Evolutionary conservation across 805 yeast genomes (phyloP), one percentile per base, ranked within the genome.

Genomic region (Pichia exigua): DNA sequence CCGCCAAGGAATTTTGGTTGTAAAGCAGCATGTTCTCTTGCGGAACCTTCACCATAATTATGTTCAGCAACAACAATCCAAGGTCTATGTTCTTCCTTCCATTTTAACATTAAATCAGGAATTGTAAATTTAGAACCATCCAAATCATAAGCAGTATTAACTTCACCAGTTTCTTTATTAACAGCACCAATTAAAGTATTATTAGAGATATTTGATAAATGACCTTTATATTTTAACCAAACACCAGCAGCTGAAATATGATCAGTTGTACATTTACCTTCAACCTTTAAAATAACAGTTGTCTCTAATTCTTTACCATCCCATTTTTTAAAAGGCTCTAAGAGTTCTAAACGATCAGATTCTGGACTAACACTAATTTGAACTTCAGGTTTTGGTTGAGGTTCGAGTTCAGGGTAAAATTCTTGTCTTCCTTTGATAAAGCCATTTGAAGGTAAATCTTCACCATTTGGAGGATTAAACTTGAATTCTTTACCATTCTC

Each of bases 191-290:
- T 92, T 64, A 92, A 76, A 13, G 98, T 94, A 74, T 92, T 92
- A 73, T 94, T 79, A 11, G 97, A 87, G 60, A 92, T 94, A 73
- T 92, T 92, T 67, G 92, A 97, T 64, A 92, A 77, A 66, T 92
- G 99, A 42, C 99, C 99, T 74, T 94, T 94, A 75, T 94, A 92
- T 75, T 94, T 94, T 72, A 92, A 79, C 99, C 99, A 92, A 17
- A 85, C 95, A 65, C 99, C 99, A 45, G 99, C 99, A 48, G 98
- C 98, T 26, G 97, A 90, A 61, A 92, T 94, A 68, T 92, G 99
- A 69, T 92, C 99, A 40, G 99, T 92, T 42, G 99, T 92, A 77
- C 98, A 94, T 71, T 92, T 92, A 57, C 99, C 99, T 72, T 89
- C 92, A 45, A 94, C 98, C 72, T 92, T 92, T 65, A 92, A 71